These are phyloP conservation scores for Aspergillus bertholletiae DNA, from an alignment of 495 filamentous ascomycete genomes.

Conservation along the genomic window DNA sequence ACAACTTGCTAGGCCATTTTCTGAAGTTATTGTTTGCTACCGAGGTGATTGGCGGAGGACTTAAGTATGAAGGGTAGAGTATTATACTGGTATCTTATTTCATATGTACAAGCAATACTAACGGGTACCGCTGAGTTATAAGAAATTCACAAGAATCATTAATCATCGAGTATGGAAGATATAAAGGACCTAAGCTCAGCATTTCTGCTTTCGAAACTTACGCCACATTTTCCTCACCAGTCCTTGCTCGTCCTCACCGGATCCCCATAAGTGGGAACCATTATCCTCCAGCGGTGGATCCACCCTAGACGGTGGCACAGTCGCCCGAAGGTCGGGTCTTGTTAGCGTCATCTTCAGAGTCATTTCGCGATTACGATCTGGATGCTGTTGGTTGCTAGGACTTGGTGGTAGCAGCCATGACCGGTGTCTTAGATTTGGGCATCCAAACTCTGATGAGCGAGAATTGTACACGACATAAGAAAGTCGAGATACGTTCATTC, in stretches of 20 bases:
- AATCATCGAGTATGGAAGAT: no score
- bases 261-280: slow-evolving; percentile 42
- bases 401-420: slow-evolving; percentile 17
- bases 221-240: slow-evolving; percentile 56
- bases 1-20: no score
- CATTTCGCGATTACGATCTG: slow-evolving; percentile 72
- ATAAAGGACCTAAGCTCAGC: slow-evolving; percentile 20
- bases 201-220: slow-evolving; percentile 34
- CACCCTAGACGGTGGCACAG: slow-evolving; percentile 48
- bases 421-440: slow-evolving; percentile 11
- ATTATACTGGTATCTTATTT: no score
- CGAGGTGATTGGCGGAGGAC: no score
- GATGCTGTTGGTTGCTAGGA: slow-evolving; percentile 15
- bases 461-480: slow-evolving; percentile 18
- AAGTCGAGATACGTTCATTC: slow-evolving; percentile 29
- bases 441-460: slow-evolving; percentile 8
- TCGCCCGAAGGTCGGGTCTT: slow-evolving; percentile 72
- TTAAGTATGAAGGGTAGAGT: no score
- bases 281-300: slow-evolving; percentile 51
- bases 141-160: slow-evolving; percentile 14
- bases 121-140: no score
- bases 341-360: slow-evolving; percentile 93
- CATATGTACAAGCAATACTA: no score
- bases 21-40: no score
- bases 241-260: slow-evolving; percentile 36